Base-by-base conservation (phyloP, 208 protist species). In the Crithidia mellificae region DNA sequence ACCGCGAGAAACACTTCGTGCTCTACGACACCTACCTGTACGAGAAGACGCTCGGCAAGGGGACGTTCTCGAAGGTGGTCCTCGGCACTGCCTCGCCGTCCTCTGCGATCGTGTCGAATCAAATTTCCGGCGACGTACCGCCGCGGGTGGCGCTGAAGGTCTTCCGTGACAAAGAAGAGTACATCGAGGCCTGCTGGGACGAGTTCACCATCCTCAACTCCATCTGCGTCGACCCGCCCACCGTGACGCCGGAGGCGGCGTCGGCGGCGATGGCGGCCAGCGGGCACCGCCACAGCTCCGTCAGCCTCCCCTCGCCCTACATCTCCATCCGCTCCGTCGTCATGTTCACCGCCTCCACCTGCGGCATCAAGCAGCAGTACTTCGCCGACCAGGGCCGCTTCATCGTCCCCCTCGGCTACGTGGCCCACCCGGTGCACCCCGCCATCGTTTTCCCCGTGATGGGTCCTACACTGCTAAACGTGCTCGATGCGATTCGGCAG, bases 1-100 rank as follows among this genome's bases (percentile, higher is more conserved):
- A 46, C 22, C 66, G 51, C 20, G 55, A 73, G 24, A 67, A 71
- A 43, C 76, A 64, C 30, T 74, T 84, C 19, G 65, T 91, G 50
- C 75, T 94, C 15, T 94, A 94, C 56, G 77, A 80, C 62, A 74
- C 77, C 34, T 94, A 88, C 68, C 47, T 85, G 34, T 82, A 84
- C 50, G 55, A 78, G 32, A 73, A 78, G 41, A 80, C 73, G 34
- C 70, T 94, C 4, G 89, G 89, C 29, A 91, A 91, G 61, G 89
- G 89, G 4, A 94, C 89, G 12, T 94, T 85, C 77, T 83, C 86
- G 17, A 94, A 92, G 69, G 89, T 94, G 29, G 86, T 92, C 25
- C 75, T 88, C 36, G 84, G 76, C 34, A 46, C 32, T 2, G 68
- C 63, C 12, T 50, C 78, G 29, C 50, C 66, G 39, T 68, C 55